phyloP scores from a whole-genome alignment of 805 yeast species.

The Wickerhamomyces xylosicus region DNA sequence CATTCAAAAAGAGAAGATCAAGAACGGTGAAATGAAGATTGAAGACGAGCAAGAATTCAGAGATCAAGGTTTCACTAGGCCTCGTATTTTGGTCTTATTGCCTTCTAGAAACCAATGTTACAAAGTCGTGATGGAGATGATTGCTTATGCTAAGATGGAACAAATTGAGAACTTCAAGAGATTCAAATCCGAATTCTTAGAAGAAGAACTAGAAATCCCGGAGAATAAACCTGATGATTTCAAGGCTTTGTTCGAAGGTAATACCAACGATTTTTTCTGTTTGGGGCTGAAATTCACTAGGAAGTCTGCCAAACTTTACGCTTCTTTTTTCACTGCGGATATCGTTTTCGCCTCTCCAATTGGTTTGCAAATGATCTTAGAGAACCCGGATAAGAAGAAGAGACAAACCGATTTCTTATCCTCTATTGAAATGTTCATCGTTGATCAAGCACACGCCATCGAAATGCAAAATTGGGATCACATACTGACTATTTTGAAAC shows the following conservation, averaged over 20 bases:
- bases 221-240: constrained; percentile 74
- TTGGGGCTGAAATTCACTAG: constrained; percentile 87
- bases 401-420: constrained; percentile 75
- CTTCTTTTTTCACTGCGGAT: constrained; percentile 79
- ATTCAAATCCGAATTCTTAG: constrained; percentile 60
- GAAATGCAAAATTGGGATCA: constrained; percentile 94
- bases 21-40: constrained; percentile 24
- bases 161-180: constrained; percentile 76
- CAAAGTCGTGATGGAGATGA: constrained; percentile 52
- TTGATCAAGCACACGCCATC: constrained; percentile 79
- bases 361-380: constrained; percentile 74
- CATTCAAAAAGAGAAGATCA: constrained; percentile 28
- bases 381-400: constrained; percentile 44
- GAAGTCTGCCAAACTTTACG: constrained; percentile 73
- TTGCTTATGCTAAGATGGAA: constrained; percentile 51
- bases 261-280: constrained; percentile 84
- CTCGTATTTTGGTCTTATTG: constrained; percentile 70
- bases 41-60: constrained; percentile 50
- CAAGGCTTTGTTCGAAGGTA: constrained; percentile 71
- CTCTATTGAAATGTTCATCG: constrained; percentile 71
- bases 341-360: constrained; percentile 85
- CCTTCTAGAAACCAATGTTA: constrained; percentile 80
- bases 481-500: constrained; percentile 52
- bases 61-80: constrained; percentile 94
- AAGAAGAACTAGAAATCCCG: constrained; percentile 31